Conservation (phyloP, 331 rosid genomes). For the Prunus yedoensis region DNA sequence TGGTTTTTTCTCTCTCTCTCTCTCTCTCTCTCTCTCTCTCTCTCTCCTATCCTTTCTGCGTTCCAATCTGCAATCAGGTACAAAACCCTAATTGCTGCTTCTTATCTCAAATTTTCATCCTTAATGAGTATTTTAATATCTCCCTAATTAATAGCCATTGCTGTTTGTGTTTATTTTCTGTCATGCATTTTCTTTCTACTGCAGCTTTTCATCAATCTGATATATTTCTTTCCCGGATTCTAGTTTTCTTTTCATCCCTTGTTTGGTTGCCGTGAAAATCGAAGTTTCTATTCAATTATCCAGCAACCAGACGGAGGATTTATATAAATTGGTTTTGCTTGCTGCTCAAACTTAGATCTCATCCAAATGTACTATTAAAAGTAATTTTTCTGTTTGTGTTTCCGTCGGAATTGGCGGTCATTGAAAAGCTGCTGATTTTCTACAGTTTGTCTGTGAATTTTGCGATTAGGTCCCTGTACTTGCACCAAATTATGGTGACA, state of each 20-base stretch:
- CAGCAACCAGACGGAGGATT: neutral
- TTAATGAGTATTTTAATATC: no score
- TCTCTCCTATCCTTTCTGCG: constrained; percentile 10
- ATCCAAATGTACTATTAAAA: neutral
- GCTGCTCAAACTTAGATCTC: neutral
- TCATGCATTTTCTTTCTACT: constrained; percentile 3
- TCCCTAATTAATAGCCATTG: neutral
- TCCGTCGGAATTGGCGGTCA: neutral
- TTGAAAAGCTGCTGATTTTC: neutral
- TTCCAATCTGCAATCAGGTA: constrained; percentile 14
- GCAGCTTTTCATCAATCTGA: neutral
- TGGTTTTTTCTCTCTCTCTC: neutral
- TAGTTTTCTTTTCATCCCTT: neutral
- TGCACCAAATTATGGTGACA: neutral
- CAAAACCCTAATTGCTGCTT: neutral
- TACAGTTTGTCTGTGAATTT: neutral
- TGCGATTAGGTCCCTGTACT: constrained; percentile 9
- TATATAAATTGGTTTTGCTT: neutral
- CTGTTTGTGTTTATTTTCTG: neutral
- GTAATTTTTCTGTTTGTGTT: neutral
- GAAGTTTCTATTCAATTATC: neutral
- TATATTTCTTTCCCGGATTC: neutral
- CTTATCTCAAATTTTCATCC: neutral
- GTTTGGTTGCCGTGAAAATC: neutral
- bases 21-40: no score